These are phyloP conservation scores for Starmerella khaoyaiensis DNA, from an alignment of 805 yeast genomes.

Conservation along the genomic window DNA sequence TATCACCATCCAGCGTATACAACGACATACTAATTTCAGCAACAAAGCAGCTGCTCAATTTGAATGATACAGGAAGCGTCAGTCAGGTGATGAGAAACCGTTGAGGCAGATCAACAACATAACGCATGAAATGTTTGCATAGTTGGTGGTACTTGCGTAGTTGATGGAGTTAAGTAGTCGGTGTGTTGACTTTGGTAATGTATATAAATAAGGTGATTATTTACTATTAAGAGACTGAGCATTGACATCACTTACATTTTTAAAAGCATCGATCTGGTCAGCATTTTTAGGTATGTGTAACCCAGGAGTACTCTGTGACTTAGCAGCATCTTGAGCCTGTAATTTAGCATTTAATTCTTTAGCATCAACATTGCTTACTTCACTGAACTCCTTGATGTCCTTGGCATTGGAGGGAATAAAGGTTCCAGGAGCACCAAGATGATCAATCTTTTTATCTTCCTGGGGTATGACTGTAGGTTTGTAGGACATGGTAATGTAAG, in stretches of 20 bases:
- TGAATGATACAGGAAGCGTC: too few relatives aligned
- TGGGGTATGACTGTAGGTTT: slow-evolving; percentile 27
- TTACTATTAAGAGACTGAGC: slow-evolving; percentile 49
- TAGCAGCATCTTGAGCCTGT: slow-evolving; percentile 14
- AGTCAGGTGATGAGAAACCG: too few relatives aligned
- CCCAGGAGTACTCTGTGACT: slow-evolving; percentile 54
- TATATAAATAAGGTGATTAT: too few relatives aligned
- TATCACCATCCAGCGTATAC: slow-evolving; percentile 27
- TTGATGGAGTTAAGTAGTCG: too few relatives aligned
- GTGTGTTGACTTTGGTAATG: too few relatives aligned
- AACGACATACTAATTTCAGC: slow-evolving; percentile 19
- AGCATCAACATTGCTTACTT: slow-evolving; percentile 45
- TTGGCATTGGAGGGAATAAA: slow-evolving; percentile 49
- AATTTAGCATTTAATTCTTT: slow-evolving; percentile 38
- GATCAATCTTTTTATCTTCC: slow-evolving; percentile 20
- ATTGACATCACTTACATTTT: slow-evolving; percentile 42
- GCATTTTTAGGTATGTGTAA: slow-evolving; percentile 51
- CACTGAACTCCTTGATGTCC: slow-evolving; percentile 50
- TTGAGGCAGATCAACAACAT: too few relatives aligned
- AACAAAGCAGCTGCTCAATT: too few relatives aligned
- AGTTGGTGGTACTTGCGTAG: too few relatives aligned
- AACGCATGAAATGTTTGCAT: too few relatives aligned
- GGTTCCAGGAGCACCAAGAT: slow-evolving; percentile 60
- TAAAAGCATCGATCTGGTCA: slow-evolving; percentile 52
- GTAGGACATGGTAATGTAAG: slow-evolving; percentile 12